These are phyloP conservation scores for Syzygium aromaticum DNA, from an alignment of 345 rosid species.

Conservation along the genomic window DNA sequence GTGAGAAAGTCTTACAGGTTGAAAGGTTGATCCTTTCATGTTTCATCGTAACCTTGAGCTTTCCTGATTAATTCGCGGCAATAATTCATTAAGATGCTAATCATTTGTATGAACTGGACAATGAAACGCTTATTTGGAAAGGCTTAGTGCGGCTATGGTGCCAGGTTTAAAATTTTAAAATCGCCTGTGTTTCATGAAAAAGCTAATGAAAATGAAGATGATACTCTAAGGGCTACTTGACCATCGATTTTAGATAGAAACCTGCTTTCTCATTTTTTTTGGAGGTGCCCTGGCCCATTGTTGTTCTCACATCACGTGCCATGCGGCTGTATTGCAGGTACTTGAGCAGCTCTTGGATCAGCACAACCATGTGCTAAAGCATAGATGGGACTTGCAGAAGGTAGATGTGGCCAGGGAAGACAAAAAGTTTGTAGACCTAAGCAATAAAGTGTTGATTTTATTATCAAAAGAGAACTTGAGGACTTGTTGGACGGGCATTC, in stretches of 20 bases:
- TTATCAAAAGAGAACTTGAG: not conserved
- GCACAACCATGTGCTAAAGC: slow-evolving; percentile 23
- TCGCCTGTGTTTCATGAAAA: not conserved
- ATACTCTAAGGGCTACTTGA: not conserved
- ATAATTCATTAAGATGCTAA: not conserved
- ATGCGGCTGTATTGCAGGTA: slow-evolving; percentile 35
- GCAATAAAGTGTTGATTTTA: not conserved
- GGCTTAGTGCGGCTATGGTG: not conserved
- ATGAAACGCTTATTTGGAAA: not conserved
- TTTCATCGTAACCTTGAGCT: not conserved
- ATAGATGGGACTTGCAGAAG: not conserved
- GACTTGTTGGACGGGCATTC: not conserved
- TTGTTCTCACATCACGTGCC: not conserved
- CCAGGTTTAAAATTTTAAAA: not conserved
- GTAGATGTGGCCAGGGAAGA: not conserved
- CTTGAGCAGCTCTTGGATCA: slow-evolving; percentile 39
- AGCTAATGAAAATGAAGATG: not conserved
- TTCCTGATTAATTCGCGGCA: not conserved
- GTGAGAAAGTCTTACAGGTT: not conserved
- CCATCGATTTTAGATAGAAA: not conserved
- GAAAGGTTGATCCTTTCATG: not conserved
- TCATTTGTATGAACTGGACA: not conserved
- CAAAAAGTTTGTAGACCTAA: not conserved
- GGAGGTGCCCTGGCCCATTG: not conserved
- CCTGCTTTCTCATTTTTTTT: not conserved